A percentile compares a stretch with the other conserved stretches of the same genome.
phyloP scores from a whole-genome alignment of 2,329 filamentous ascomycete species.

The Pseudophaeomoniella oleicola region DNA sequence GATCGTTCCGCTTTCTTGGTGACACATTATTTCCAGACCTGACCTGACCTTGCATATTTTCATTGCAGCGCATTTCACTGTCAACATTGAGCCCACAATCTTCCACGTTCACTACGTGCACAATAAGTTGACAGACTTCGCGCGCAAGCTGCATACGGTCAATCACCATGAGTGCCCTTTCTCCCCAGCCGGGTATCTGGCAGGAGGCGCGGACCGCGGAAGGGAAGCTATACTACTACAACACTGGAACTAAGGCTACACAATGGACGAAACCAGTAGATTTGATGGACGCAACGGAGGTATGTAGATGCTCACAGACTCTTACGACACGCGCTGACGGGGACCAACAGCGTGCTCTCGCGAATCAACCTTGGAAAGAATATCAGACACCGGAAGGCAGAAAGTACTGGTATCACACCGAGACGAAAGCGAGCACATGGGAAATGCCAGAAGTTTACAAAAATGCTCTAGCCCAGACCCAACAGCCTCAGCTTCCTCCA shows the following conservation, averaged over 20 bases:
- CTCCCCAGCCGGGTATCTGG: slow-evolving; percentile 46
- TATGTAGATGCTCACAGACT: slow-evolving; percentile 22
- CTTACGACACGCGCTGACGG: slow-evolving; percentile 7
- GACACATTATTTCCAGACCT: not conserved
- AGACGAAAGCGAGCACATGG: slow-evolving; percentile 88
- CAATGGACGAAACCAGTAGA: slow-evolving; percentile 93
- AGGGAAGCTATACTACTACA: slow-evolving; percentile 84
- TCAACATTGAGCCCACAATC: slow-evolving; percentile 1
- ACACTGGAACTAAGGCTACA: slow-evolving; percentile 68
- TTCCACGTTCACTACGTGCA: too few relatives aligned
- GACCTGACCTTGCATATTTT: not conserved
- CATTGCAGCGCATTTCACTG: slow-evolving; percentile 10
- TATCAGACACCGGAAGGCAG: slow-evolving; percentile 74
- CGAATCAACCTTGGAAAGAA: slow-evolving; percentile 82
- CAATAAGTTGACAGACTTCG: not conserved
- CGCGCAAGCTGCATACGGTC: slow-evolving; percentile 14
- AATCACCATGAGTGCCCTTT: slow-evolving; percentile 44
- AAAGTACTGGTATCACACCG: slow-evolving; percentile 91
- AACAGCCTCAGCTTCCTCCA: slow-evolving; percentile 14
- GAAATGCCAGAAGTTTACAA: slow-evolving; percentile 79
- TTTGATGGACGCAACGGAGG: slow-evolving; percentile 71
- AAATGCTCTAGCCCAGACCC: slow-evolving; percentile 50
- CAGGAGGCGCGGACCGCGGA: slow-evolving; percentile 68
- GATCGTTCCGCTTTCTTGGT: slow-evolving; percentile 1
- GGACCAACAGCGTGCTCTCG: slow-evolving; percentile 52